Percentiles rank a stretch among this genome's conserved stretches.
Conservation (phyloP, 345 rosid species). For the Murraya koenigii region DNA sequence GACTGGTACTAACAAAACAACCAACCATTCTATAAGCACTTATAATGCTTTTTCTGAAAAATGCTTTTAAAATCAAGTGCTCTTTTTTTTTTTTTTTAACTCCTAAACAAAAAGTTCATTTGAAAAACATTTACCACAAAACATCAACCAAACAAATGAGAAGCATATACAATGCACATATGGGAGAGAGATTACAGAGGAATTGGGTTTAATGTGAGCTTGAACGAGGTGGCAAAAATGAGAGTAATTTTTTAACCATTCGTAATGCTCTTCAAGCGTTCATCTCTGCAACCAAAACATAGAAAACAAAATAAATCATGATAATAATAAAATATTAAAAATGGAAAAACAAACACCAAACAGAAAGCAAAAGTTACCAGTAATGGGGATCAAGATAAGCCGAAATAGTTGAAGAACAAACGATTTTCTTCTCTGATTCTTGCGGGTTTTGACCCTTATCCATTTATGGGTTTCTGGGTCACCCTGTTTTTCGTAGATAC, state of each 20-base stretch:
- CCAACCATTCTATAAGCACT: not conserved
- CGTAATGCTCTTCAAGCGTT: conserved; percentile 88
- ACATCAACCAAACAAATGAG: not conserved
- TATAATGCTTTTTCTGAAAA: not conserved
- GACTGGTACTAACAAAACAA: too few relatives aligned
- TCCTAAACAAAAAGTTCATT: not conserved
- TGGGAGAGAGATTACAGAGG: conserved; percentile 40
- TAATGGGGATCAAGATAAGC: conserved; percentile 74
- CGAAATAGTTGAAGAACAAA: conserved; percentile 51
- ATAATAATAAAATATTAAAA: not conserved
- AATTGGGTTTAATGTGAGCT: conserved; percentile 40
- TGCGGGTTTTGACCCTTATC: conserved; percentile 26
- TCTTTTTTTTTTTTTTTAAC: too few relatives aligned
- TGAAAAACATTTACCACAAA: not conserved
- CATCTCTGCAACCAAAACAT: conserved; percentile 50
- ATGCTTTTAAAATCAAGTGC: not conserved
- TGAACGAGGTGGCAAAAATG: conserved; percentile 84
- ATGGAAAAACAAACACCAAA: not conserved
- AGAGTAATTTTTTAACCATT: conserved; percentile 92
- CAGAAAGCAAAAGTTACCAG: conserved; percentile 40
- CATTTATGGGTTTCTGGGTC: conserved; percentile 26
- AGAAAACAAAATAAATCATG: not conserved
- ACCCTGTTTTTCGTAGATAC: conserved; percentile 6
- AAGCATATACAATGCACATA: not conserved
- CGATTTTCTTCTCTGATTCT: conserved; percentile 16